Conservation (phyloP, 1,139 yeast species). For the Yamadazyma membranifaciens region DNA sequence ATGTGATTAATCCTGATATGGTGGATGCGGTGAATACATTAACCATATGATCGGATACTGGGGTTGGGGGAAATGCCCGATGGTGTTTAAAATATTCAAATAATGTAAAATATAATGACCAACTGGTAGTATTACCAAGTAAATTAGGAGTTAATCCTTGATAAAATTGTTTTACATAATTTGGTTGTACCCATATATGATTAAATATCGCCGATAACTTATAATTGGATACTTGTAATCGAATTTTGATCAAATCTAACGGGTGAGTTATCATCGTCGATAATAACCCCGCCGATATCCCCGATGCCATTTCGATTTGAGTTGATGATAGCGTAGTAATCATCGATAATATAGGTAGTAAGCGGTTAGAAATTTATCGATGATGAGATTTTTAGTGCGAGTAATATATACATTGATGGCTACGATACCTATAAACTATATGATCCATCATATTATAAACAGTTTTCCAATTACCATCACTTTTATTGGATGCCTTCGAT, state of each 20-base stretch:
- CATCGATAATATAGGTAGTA: background rate
- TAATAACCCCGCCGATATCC: conserved; percentile 77
- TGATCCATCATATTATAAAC: no score
- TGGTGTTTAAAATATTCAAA: conserved; percentile 58
- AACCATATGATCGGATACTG: conserved; percentile 3
- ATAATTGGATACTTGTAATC: conserved; percentile 55
- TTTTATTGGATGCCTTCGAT: no score
- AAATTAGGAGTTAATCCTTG: conserved; percentile 82
- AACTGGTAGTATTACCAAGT: conserved; percentile 79
- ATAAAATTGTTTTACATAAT: conserved; percentile 31
- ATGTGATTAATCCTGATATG: conserved; percentile 71
- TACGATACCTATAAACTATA: no score
- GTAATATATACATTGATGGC: no score
- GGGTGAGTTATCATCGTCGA: conserved; percentile 89
- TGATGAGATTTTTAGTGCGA: no score
- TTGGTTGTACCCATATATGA: conserved; percentile 3
- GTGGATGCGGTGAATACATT: conserved; percentile 25
- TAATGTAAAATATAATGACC: conserved; percentile 82
- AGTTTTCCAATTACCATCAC: background rate
- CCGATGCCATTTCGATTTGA: conserved; percentile 60
- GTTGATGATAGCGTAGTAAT: no score
- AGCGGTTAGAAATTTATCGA: no score
- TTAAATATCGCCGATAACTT: conserved; percentile 3
- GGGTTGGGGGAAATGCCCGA: conserved; percentile 8
- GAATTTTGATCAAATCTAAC: conserved; percentile 75